Conservation (phyloP, 2,329 filamentous ascomycete species). For the Ophiocordyceps camponoti-saundersi region DNA sequence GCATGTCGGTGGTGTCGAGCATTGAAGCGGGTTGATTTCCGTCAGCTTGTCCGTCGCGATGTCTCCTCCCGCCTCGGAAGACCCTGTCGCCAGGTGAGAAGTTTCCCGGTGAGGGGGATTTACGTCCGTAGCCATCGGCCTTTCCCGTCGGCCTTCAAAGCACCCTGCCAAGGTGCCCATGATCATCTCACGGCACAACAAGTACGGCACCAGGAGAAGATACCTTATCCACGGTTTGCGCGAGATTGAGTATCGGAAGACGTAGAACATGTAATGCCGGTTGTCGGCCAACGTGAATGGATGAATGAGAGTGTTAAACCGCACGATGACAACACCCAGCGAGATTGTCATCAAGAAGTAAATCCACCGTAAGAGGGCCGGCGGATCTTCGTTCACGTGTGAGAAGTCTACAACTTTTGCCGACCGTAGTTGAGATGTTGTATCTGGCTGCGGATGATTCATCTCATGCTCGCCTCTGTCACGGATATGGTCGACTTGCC, state of each 20-base stretch:
- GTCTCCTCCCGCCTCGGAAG: background rate
- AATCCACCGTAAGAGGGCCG: slow-evolving; percentile 16
- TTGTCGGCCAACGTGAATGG: slow-evolving; percentile 95
- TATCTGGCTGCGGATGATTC: background rate
- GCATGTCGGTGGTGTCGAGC: slow-evolving; percentile 15
- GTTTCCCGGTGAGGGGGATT: background rate
- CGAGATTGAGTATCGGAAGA: slow-evolving; percentile 72
- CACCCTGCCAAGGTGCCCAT: slow-evolving; percentile 44
- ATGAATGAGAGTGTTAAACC: slow-evolving; percentile 83
- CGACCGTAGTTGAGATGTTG: background rate
- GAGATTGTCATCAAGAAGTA: slow-evolving; percentile 18
- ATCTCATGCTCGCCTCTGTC: background rate
- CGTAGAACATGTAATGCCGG: slow-evolving; percentile 91
- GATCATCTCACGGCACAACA: slow-evolving; percentile 49
- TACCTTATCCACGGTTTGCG: slow-evolving; percentile 48
- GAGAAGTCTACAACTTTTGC: background rate
- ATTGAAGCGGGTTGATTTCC: slow-evolving; percentile 8
- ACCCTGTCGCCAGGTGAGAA: background rate
- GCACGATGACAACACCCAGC: slow-evolving; percentile 33
- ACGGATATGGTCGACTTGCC: background rate
- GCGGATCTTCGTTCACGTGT: slow-evolving; percentile 4
- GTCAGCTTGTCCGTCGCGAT: slow-evolving; percentile 1
- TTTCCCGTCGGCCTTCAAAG: slow-evolving; percentile 1
- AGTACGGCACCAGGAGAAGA: slow-evolving; percentile 52
- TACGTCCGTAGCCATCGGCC: background rate